Evolutionary conservation across 106 monocot species (phyloP).

Genomic region (Iris macrosiphon): DNA sequence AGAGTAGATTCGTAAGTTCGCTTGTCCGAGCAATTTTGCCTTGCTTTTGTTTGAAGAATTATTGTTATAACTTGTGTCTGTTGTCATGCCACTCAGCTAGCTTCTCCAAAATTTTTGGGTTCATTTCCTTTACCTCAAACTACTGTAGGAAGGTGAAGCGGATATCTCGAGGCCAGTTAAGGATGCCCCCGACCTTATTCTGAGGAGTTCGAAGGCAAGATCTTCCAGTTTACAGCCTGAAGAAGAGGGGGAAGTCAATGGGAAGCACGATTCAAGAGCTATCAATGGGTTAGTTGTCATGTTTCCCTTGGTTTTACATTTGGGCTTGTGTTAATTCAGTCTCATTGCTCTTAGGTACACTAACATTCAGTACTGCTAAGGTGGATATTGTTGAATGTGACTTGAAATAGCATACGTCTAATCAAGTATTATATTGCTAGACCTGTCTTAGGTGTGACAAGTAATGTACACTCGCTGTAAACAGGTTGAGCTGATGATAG

Average conservation of each 20-base stretch:
- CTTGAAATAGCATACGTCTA: too few relatives aligned
- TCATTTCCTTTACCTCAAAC: constrained; percentile 92
- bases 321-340: too few relatives aligned
- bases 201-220: constrained; percentile 20
- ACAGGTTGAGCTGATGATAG: too few relatives aligned
- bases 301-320: too few relatives aligned
- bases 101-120: constrained; percentile 88
- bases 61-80: constrained; percentile 26
- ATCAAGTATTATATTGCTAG: too few relatives aligned
- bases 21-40: constrained; percentile 10
- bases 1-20: constrained; percentile 45
- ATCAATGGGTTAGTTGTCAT: constrained; percentile 47
- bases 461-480: too few relatives aligned
- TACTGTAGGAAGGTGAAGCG: constrained; percentile 78
- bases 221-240: constrained; percentile 20
- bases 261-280: constrained; percentile 22
- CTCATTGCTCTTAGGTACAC: too few relatives aligned
- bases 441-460: too few relatives aligned
- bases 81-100: constrained; percentile 71
- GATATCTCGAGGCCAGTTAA: constrained; percentile 10
- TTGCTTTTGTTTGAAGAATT: constrained; percentile 12
- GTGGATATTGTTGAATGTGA: too few relatives aligned
- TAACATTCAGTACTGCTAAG: too few relatives aligned
- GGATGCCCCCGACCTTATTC: constrained; percentile 2
- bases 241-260: constrained; percentile 35